Evolutionary conservation across 208 protist species (phyloP), one percentile per base, ranked within the genome.

Genomic region (Acanthamoeba triangularis): DNA sequence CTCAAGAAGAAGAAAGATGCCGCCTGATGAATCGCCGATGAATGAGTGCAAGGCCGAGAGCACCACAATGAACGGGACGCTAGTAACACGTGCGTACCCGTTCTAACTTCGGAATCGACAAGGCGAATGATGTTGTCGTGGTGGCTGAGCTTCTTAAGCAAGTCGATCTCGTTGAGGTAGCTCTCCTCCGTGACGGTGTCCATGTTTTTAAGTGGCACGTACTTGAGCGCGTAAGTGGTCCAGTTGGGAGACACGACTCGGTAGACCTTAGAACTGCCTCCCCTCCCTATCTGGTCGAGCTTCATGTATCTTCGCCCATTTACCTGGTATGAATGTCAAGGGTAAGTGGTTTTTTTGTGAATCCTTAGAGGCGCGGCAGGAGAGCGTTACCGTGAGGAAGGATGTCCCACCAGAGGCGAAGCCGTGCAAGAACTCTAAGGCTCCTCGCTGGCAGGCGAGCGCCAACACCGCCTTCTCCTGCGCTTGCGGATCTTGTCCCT

Each of bases 111-210:
- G 37, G 35, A 94, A 61, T 97, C 95, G 25, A 96, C 91, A n/a
- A 98, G 92, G 28, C 54, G 25, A 49, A 98, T 97, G 54, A 98
- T 96, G 49, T 96, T 95, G 20, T 91, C 52, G 23, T 96, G 63
- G 16, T 87, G 88, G 41, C 76, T 96, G 16, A 98, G 78, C 47
- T 52, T 94, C 85, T 97, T 84, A 47, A 98, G 95, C 65, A 98
- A 65, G 47, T 72, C 33, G 63, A 98, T 97, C 54, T 98, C 98
- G 85, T 98, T 98, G 14, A 98, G n/a, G 93, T 97, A 98, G 52
- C 84, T 76, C 33, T 97, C 56, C 95, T 92, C 52, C 3, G 74
- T 87, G 44, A 54, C 49, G 13, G 23, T 49, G 44, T 96, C 82
- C 7, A 59, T 44, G 16, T 82, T 88, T 59, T 49, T 94, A 33